Percentiles rank a stretch among this genome's conserved stretches.
Evolutionary conservation across 257 asterid species (phyloP).

Genomic region (Solanum chmielewskii): DNA sequence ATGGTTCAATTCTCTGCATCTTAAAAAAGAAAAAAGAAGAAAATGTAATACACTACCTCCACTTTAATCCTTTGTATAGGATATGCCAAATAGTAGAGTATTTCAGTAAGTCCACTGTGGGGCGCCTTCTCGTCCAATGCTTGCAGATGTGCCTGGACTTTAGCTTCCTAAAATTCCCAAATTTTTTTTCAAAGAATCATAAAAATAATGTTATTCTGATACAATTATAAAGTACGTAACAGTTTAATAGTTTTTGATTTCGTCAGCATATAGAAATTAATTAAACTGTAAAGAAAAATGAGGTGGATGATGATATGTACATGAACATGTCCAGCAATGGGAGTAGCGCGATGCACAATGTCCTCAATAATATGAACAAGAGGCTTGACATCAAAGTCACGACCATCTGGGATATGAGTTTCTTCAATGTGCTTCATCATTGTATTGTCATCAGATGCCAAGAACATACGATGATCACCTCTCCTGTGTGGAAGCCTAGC

Average conservation of each 20-base stretch:
- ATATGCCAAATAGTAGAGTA: constrained; percentile 40
- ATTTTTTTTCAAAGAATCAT: neutral
- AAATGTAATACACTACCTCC: constrained; percentile 31
- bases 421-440: constrained; percentile 40
- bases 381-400: constrained; percentile 41
- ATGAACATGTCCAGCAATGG: neutral
- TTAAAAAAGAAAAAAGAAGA: neutral
- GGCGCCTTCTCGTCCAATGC: constrained; percentile 19
- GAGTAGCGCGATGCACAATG: constrained; percentile 37
- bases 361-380: constrained; percentile 48
- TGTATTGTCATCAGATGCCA: constrained; percentile 41
- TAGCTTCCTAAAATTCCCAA: constrained; percentile 11
- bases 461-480: constrained; percentile 10
- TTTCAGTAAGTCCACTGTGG: constrained; percentile 25
- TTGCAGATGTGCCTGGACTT: constrained; percentile 10
- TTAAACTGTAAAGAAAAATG: neutral
- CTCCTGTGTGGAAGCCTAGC: too few relatives aligned
- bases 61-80: constrained; percentile 51
- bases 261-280: neutral
- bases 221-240: neutral
- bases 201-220: neutral
- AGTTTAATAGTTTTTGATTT: neutral
- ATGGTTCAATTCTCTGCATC: too few relatives aligned
- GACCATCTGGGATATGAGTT: constrained; percentile 44
- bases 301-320: neutral